Evolutionary conservation across 2,329 filamentous ascomycete species (phyloP), one percentile per base, ranked within the genome.

Genomic region (Drechmeria coniospora): DNA sequence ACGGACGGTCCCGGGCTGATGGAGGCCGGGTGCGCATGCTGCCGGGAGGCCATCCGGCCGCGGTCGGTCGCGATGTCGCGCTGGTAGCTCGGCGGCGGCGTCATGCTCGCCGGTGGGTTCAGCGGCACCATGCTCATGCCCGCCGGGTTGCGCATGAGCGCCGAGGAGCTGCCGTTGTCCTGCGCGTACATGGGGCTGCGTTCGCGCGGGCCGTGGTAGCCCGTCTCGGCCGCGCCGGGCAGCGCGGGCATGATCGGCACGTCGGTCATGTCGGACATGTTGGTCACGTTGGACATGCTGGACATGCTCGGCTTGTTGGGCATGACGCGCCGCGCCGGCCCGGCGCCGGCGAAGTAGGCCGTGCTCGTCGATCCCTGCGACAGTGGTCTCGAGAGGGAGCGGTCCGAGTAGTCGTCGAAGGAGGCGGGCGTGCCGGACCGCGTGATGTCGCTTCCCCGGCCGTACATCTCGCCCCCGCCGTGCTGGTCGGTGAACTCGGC

Each of bases 401-500:
- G 36, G 12, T 60, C 59, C 11, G 57, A 58, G 3, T 49, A 54
- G 22, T 56, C 56, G 33, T 52, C 60, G 26, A 61, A 51, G 16
- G 65, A 69, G 9, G 62, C 60, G 0, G 75, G 74, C 0, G 75
- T 79, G 12, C 63, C 68, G 0, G 74, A 67, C 1, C 76, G 63
- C 11, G 65, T 51, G 2, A 74, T 54, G 35, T 79, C 76, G 15
- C 59, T 55, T 2, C 65, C 53, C 10, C 57, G 63, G 3, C 77
- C 78, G 36, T 69, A 77, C 6, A 76, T 59, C 18, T 71, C 68
- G 14, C 79, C 79, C 5, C 79, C 84, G n/a, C 83, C 83, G 38
- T 84, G 79, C 30, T 90, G 81, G 8, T 84, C 77, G 2, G 74
- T 74, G 53, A 95, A 94, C 40, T 94, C 87, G 2, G 80, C 69